A percentile compares a stretch with the other conserved stretches of the same genome.
phyloP scores from a whole-genome alignment of 148 eudicot species.

The Vaccinium vitisidaea region DNA sequence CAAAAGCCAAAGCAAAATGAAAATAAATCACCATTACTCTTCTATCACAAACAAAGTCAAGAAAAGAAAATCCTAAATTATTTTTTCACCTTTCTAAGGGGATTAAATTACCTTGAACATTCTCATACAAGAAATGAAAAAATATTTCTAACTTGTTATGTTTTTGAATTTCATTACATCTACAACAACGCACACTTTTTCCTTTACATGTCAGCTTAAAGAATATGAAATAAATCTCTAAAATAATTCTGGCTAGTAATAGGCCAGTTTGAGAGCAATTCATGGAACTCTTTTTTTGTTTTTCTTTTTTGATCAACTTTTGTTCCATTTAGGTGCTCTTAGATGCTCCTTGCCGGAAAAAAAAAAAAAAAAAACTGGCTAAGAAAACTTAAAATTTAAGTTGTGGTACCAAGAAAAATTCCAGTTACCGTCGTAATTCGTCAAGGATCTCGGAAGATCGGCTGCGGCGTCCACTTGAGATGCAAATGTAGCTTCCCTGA shows the following conservation, averaged over 20 bases:
- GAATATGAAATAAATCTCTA: too few species aligned
- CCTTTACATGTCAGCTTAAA: too few species aligned
- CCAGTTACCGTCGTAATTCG: neutral
- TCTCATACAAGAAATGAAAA: neutral
- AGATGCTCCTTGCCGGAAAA: neutral
- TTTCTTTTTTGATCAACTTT: neutral
- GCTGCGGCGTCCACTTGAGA: constrained; percentile 72
- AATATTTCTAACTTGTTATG: neutral
- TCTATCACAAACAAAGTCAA: too few species aligned
- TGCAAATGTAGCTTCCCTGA: constrained; percentile 48
- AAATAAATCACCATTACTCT: too few species aligned
- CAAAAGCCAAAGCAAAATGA: too few species aligned
- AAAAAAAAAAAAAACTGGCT: neutral
- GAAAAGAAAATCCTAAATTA: neutral
- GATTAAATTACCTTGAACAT: neutral
- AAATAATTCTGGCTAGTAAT: too few species aligned
- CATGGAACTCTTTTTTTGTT: neutral
- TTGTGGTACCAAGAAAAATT: neutral
- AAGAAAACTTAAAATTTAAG: neutral
- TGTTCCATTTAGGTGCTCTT: neutral
- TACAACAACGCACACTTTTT: neutral
- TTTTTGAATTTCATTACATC: neutral
- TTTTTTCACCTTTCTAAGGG: neutral
- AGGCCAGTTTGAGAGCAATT: too few species aligned
- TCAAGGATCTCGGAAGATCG: constrained; percentile 51